A percentile compares a stretch with the other conserved stretches of the same genome.
These are phyloP conservation scores for Plasmodium knowlesi DNA, from an alignment of 169 alveolate species.

Conservation along the genomic window DNA sequence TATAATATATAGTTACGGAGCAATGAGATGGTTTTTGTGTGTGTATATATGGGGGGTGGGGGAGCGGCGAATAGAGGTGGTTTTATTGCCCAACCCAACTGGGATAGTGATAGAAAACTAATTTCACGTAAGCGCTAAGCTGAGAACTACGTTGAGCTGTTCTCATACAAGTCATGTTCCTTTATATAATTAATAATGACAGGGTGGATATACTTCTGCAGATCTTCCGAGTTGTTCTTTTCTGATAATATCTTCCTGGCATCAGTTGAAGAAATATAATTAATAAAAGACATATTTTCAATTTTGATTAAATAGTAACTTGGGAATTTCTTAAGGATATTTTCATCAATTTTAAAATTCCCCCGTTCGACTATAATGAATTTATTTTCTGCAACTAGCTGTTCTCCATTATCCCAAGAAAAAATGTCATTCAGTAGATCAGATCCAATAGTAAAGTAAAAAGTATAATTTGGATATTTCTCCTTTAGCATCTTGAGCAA, in stretches of 20 bases:
- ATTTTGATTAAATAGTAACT: constrained; percentile 57
- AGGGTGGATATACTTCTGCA: constrained; percentile 33
- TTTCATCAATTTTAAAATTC: constrained; percentile 43
- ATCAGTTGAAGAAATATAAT: constrained; percentile 69
- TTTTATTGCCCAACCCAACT: neutral
- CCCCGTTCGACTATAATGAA: constrained; percentile 62
- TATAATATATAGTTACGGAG: neutral
- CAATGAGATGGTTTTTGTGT: neutral
- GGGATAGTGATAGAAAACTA: neutral
- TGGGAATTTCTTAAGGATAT: constrained; percentile 26
- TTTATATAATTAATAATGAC: constrained; percentile 37
- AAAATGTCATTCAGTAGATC: constrained; percentile 34
- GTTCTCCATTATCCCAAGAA: constrained; percentile 62
- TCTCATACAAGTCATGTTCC: constrained; percentile 31
- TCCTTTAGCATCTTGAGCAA: constrained; percentile 50
- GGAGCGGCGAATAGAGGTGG: neutral
- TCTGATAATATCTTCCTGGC: constrained; percentile 37
- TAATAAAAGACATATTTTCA: constrained; percentile 24
- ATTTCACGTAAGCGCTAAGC: neutral
- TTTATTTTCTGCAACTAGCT: constrained; percentile 49
- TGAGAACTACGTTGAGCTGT: neutral
- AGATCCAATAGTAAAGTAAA: constrained; percentile 49
- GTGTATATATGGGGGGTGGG: too few relatives aligned
- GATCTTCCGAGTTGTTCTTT: constrained; percentile 28
- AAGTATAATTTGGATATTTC: constrained; percentile 36